These are phyloP conservation scores for Trametes coccinea DNA, from an alignment of 768 basidiomycete species.

Conservation along the genomic window DNA sequence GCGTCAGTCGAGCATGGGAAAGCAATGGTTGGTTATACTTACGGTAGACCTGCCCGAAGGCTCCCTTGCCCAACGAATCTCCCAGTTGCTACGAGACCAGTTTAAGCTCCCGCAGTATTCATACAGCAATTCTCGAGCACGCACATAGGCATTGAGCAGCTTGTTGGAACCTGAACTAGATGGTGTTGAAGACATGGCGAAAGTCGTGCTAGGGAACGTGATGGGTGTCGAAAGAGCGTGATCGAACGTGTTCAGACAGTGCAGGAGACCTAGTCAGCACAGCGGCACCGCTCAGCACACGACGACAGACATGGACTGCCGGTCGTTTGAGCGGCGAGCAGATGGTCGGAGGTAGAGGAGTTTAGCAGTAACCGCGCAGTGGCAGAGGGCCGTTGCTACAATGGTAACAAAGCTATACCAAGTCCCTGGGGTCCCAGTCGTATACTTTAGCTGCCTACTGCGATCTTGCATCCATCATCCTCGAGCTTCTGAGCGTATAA, in stretches of 20 bases:
- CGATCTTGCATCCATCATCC: no score
- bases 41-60: constrained; percentile 97
- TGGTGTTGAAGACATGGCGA: constrained; percentile 18
- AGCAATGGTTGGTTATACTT: constrained; percentile 37
- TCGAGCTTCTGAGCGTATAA: no score
- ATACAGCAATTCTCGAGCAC: constrained; percentile 7
- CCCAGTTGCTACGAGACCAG: constrained; percentile 77
- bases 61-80: constrained; percentile 94
- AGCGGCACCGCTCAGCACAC: constrained; percentile 19
- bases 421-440: constrained; percentile 6
- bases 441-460: no score
- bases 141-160: constrained; percentile 32
- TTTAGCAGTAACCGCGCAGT: constrained; percentile 16
- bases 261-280: constrained; percentile 3
- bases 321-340: constrained; percentile 21
- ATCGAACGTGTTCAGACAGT: constrained; percentile 11
- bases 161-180: constrained; percentile 28
- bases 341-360: constrained; percentile 15
- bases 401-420: constrained; percentile 4
- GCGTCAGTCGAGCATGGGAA: background rate
- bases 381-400: constrained; percentile 9
- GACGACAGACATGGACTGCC: constrained; percentile 19
- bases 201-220: constrained; percentile 21
- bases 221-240: constrained; percentile 13
- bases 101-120: background rate